phyloP scores from a whole-genome alignment of 306 rosid genomes.

The Psophocarpus tetragonolobus region DNA sequence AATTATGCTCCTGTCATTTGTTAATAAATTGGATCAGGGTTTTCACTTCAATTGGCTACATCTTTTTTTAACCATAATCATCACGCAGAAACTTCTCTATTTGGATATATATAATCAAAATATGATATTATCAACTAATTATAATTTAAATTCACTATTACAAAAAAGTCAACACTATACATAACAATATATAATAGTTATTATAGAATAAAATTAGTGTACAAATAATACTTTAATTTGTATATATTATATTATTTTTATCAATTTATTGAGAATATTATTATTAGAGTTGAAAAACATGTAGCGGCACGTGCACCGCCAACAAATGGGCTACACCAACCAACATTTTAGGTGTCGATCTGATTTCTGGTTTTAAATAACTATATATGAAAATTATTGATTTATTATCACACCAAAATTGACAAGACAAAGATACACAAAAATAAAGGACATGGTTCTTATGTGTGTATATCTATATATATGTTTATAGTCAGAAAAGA shows the following conservation, averaged over 20 bases:
- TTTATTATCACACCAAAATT: background rate
- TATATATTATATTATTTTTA: background rate
- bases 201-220: background rate
- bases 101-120: background rate
- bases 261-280: background rate
- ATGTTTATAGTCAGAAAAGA: too few species aligned
- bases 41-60: background rate
- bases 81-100: background rate
- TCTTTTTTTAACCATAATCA: background rate
- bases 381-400: too few species aligned
- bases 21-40: slow-evolving; percentile 36
- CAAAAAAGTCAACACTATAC: background rate
- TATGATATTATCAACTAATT: too few species aligned
- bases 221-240: background rate
- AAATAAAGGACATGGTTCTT: background rate
- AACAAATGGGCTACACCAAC: background rate
- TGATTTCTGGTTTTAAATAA: background rate
- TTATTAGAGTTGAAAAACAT: slow-evolving; percentile 7
- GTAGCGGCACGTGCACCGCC: slow-evolving; percentile 26
- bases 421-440: background rate
- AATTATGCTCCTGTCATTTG: background rate
- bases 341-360: background rate
- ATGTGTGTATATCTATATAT: too few species aligned
- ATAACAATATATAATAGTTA: background rate
- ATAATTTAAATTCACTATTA: too few species aligned